Evolutionary conservation across 1,284 basidiomycete species (phyloP).

Genomic region (Thelephora terrestris): DNA sequence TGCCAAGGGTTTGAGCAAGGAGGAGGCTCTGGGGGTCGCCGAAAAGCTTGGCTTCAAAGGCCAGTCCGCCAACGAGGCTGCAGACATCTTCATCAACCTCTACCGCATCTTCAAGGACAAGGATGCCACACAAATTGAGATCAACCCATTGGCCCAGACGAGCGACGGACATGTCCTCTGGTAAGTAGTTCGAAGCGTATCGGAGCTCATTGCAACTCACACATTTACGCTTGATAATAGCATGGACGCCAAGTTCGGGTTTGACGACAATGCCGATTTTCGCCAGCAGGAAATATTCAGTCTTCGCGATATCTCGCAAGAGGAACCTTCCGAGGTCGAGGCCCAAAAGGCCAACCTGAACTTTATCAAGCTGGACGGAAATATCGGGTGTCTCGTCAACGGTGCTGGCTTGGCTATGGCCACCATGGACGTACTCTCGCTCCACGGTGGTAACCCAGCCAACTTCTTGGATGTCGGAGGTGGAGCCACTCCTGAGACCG

Average conservation of each 20-base stretch:
- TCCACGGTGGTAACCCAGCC: constrained; percentile 93
- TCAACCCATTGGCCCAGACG: constrained; percentile 97
- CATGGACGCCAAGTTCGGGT: constrained; percentile 99
- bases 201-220: background rate
- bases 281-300: constrained; percentile 88
- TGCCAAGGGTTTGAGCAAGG: constrained; percentile 71
- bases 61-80: constrained; percentile 67
- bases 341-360: constrained; percentile 93
- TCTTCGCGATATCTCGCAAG: constrained; percentile 89
- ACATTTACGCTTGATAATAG: constrained; percentile 28
- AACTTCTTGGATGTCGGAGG: constrained; percentile 99
- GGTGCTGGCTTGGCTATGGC: constrained; percentile 99
- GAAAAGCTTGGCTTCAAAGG: constrained; percentile 87
- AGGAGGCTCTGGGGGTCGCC: constrained; percentile 72
- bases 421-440: constrained; percentile 96
- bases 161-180: constrained; percentile 91
- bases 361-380: constrained; percentile 99
- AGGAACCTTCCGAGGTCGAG: constrained; percentile 94
- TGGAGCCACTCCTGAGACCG: constrained; percentile 95
- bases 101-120: constrained; percentile 98
- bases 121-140: constrained; percentile 99
- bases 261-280: constrained; percentile 99
- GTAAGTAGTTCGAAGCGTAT: constrained; percentile 31
- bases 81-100: constrained; percentile 89
- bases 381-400: constrained; percentile 96